A percentile compares a stretch with the other conserved stretches of the same genome.
Evolutionary conservation across 2,329 filamentous ascomycete genomes (phyloP).

Genomic region (Tolypocladium cylindrosporum): DNA sequence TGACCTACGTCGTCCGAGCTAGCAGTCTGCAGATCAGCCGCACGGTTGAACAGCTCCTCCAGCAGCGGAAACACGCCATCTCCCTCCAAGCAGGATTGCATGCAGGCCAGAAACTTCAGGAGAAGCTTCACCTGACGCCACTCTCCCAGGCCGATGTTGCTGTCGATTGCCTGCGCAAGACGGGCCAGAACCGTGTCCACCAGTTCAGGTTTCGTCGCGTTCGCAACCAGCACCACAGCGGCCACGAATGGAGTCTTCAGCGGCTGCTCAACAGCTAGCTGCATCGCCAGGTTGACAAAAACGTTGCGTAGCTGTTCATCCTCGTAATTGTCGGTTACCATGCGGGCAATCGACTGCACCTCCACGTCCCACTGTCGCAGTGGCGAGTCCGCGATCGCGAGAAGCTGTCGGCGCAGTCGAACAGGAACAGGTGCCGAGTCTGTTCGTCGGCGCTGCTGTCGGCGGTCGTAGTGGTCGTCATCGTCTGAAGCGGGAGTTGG

Average conservation of each 20-base stretch:
- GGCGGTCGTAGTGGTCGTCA: slow-evolving; percentile 68
- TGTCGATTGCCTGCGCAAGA: slow-evolving; percentile 52
- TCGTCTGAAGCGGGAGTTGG: slow-evolving; percentile 33
- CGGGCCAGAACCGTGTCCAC: slow-evolving; percentile 59
- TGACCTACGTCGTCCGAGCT: slow-evolving; percentile 79
- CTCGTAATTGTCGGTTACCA: slow-evolving; percentile 76
- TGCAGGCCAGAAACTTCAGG: slow-evolving; percentile 78
- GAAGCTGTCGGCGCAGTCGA: slow-evolving; percentile 66
- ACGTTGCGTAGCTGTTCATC: slow-evolving; percentile 65
- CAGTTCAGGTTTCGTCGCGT: slow-evolving; percentile 67
- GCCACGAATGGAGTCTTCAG: slow-evolving; percentile 96
- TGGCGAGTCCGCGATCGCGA: slow-evolving; percentile 73
- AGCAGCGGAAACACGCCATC: slow-evolving; percentile 79
- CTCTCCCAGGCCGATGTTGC: slow-evolving; percentile 58
- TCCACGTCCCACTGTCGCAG: slow-evolving; percentile 72
- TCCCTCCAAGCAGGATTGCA: slow-evolving; percentile 71
- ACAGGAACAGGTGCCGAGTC: slow-evolving; percentile 60
- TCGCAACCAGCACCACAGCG: slow-evolving; percentile 69
- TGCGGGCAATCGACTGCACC: slow-evolving; percentile 62
- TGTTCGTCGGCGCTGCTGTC: slow-evolving; percentile 62
- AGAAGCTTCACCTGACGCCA: slow-evolving; percentile 90
- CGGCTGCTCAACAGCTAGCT: slow-evolving; percentile 80
- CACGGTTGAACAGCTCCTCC: slow-evolving; percentile 81
- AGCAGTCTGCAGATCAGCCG: slow-evolving; percentile 87
- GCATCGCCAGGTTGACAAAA: slow-evolving; percentile 64